Evolutionary conservation across 495 filamentous ascomycete genomes (phyloP), one percentile per base, ranked within the genome.

Genomic region (Ascobolus immersus): DNA sequence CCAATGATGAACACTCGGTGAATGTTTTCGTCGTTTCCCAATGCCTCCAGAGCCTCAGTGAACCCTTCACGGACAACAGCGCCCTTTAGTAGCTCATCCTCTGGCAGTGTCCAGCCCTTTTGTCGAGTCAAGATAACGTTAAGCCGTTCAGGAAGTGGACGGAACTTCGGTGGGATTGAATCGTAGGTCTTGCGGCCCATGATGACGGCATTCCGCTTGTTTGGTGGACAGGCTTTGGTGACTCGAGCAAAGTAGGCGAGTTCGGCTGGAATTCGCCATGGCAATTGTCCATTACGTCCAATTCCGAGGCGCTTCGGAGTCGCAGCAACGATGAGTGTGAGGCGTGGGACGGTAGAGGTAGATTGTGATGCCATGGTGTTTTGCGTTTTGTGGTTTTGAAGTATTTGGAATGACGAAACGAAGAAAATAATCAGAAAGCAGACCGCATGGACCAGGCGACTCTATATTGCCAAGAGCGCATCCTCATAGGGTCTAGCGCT

Each of bases 101-200:
- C 18, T 22, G 18, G 11, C 11, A 19, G 14, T 1, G 2, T 31
- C 4, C 10, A 9, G 21, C n/a, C n/a, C 15, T 21, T 40, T 37
- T 57, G 46, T 15, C 73, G 58, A 21, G 67, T 72, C 32, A 96
- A 49, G 29, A 96, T 69, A 7, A 92, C 63, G 43, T 79, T 94
- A 4, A 74, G 51, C 17, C 86, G 52, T 17, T 65, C 77, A 29
- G 62, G 70, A 9, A 96, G 56, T 20, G 86, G 86, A n/a, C 80
- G 63, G 44, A 81, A 74, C 9, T 54, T 56, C 0, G 53, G 44
- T 2, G 84, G 84, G 3, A 96, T 79, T 28, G 67, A 74, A 18
- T 84, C 75, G 70, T 80, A 96, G 0, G 86, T 93, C 54, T 86
- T 92, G 41, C 86, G 76, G 31, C 86, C 86, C 84, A 96, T 96